A percentile compares a stretch with the other conserved stretches of the same genome.
Evolutionary conservation across 2,329 filamentous ascomycete genomes (phyloP).

Genomic region (Beauveria sp.): DNA sequence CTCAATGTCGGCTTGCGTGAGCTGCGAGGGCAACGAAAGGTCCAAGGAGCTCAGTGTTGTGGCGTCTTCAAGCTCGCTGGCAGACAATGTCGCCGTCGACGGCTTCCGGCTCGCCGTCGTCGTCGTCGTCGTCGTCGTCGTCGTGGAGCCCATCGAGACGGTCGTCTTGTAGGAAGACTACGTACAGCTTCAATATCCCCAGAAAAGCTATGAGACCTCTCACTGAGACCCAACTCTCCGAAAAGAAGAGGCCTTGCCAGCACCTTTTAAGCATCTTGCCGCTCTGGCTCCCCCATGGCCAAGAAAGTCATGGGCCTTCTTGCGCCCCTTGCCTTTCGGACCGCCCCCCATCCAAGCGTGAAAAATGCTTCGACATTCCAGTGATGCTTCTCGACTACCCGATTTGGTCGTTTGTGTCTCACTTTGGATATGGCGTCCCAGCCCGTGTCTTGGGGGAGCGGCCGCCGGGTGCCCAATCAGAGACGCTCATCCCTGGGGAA

Average conservation of each 20-base stretch:
- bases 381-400: background rate
- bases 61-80: background rate
- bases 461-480: background rate
- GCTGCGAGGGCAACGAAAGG: background rate
- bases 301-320: background rate
- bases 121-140: background rate
- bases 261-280: constrained; percentile 1
- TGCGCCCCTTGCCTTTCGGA: background rate
- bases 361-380: constrained; percentile 7
- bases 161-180: too few relatives aligned
- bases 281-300: background rate
- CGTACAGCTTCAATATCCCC: too few relatives aligned
- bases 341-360: background rate
- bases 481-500: too few relatives aligned
- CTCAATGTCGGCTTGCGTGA: constrained; percentile 34
- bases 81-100: background rate
- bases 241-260: background rate
- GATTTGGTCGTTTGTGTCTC: constrained; percentile 1
- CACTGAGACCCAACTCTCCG: too few relatives aligned
- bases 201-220: too few relatives aligned
- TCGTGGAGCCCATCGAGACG: background rate
- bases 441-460: background rate
- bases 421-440: background rate
- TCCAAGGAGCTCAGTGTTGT: background rate
- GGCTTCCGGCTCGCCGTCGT: background rate